Evolutionary conservation across 129 eudicot genomes (phyloP).

Genomic region (Rutidosis leptorrhynchoides): DNA sequence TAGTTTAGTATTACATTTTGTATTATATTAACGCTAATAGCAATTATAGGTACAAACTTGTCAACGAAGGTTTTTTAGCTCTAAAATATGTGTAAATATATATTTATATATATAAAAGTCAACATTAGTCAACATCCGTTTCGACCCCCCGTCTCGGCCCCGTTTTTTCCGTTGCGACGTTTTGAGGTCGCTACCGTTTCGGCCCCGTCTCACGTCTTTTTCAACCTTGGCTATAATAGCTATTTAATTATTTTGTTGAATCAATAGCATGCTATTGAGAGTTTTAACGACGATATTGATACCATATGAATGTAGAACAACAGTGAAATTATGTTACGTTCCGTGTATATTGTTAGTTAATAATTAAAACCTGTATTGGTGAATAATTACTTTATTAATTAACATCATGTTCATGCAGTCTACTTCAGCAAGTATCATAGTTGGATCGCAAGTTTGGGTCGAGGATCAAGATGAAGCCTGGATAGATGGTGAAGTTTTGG

Average conservation of each 20-base stretch:
- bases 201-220: no score
- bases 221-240: neutral
- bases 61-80: no score
- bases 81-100: no score
- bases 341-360: neutral
- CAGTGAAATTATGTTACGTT: neutral
- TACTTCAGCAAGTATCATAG: constrained; percentile 42
- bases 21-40: no score
- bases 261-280: neutral
- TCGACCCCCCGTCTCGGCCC: no score
- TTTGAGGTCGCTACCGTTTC: no score
- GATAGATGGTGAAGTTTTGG: constrained; percentile 78
- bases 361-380: neutral
- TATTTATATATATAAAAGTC: no score
- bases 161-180: no score
- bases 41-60: no score
- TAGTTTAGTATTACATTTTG: no score
- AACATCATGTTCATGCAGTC: constrained; percentile 39
- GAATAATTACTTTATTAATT: no score
- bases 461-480: constrained; percentile 80
- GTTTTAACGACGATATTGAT: neutral
- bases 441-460: constrained; percentile 93
- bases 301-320: neutral
- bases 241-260: neutral
- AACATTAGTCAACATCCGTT: no score